Evolutionary conservation across 148 eudicot species (phyloP).

Genomic region (Chenopodium suecicum): DNA sequence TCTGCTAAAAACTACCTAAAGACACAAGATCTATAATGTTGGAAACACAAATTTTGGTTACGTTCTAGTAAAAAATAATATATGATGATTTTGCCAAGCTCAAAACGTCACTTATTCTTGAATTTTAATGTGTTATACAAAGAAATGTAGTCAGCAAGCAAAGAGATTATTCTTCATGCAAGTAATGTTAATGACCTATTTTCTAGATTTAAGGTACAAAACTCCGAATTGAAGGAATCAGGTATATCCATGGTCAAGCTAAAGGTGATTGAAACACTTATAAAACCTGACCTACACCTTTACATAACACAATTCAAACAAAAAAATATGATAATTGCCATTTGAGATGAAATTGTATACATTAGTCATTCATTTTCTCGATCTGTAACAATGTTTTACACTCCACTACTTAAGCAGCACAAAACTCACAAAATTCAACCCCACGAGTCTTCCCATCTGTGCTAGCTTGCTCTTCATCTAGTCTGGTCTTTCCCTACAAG

Average conservation of each 20-base stretch:
- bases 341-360: not conserved
- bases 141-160: not conserved
- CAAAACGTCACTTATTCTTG: not conserved
- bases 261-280: not conserved
- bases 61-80: not conserved
- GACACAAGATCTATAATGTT: not conserved
- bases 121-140: not conserved
- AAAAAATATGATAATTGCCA: not conserved
- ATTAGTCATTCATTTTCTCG: not conserved
- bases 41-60: not conserved
- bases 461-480: slow-evolving; percentile 59
- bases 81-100: not conserved
- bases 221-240: not conserved
- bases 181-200: not conserved
- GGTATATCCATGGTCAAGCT: not conserved
- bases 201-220: not conserved
- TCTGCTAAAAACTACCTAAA: not conserved
- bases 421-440: slow-evolving; percentile 25
- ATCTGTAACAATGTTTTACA: slow-evolving; percentile 6
- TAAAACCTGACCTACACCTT: not conserved
- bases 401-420: slow-evolving; percentile 23
- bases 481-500: slow-evolving; percentile 65
- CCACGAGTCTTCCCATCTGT: slow-evolving; percentile 31
- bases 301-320: not conserved
- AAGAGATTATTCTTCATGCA: not conserved